Conservation (phyloP, 139 green algal species). For the Chara braunii region DNA sequence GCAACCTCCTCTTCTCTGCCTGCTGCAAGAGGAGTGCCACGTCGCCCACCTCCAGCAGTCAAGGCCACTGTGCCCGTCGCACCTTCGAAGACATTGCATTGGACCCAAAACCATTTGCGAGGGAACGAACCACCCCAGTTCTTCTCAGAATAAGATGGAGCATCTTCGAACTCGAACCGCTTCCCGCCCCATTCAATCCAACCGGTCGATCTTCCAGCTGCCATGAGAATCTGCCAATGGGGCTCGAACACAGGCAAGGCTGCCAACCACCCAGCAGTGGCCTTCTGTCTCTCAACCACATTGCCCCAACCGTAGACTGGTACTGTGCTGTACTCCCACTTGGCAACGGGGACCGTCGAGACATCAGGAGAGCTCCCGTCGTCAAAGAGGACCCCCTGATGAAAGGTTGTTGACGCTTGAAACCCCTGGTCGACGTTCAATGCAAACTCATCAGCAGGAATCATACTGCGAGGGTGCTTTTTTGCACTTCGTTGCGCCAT, state of each 20-base stretch:
- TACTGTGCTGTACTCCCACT: constrained; percentile 63
- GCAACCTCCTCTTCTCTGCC: constrained; percentile 78
- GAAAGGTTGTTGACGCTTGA: constrained; percentile 24
- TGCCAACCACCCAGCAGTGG: constrained; percentile 88
- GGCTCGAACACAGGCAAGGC: constrained; percentile 90
- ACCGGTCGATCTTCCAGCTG: constrained; percentile 61
- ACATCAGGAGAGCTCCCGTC: constrained; percentile 6
- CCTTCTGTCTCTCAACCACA: constrained; percentile 6
- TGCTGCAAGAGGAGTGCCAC: constrained; percentile 49
- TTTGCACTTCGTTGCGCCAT: too few relatives aligned
- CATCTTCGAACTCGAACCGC: constrained; percentile 53
- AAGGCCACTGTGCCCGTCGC: constrained; percentile 55
- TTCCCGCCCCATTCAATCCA: constrained; percentile 81
- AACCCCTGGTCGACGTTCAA: constrained; percentile 12
- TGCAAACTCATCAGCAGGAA: too few relatives aligned
- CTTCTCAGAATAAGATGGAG: constrained; percentile 69
- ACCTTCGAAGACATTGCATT: constrained; percentile 86
- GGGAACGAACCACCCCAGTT: constrained; percentile 97
- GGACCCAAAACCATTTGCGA: constrained; percentile 41
- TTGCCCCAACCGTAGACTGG: constrained; percentile 73
- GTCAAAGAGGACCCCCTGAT: constrained; percentile 22
- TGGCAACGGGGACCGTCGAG: constrained; percentile 26
- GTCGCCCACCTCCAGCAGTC: constrained; percentile 70
- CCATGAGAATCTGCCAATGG: constrained; percentile 94
- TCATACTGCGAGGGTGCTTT: too few relatives aligned